Conservation (phyloP, 1,139 yeast species). For the Casaregolazyma suthepensis region DNA sequence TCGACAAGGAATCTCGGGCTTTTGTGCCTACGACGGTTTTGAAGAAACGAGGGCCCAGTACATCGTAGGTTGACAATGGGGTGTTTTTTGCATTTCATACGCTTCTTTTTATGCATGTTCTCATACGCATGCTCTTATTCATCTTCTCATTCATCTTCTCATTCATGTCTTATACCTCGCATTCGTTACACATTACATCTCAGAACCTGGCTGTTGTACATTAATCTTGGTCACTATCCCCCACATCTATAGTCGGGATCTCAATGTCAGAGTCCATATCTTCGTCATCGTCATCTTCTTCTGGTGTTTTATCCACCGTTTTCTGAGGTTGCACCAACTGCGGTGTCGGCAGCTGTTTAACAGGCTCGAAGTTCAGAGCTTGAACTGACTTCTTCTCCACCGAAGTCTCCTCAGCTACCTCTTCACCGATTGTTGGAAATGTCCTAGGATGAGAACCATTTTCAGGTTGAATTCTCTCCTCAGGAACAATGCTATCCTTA, state of each 20-base stretch:
- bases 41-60: conserved; percentile 14
- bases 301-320: conserved; percentile 7
- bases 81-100: too few species aligned
- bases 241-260: conserved; percentile 49
- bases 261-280: conserved; percentile 46
- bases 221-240: conserved; percentile 25
- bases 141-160: too few species aligned
- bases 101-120: not conserved
- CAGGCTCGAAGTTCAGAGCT: not conserved
- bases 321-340: conserved; percentile 8
- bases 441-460: not conserved
- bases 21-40: conserved; percentile 23
- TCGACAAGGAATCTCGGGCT: conserved; percentile 20
- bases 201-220: not conserved
- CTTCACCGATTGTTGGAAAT: not conserved
- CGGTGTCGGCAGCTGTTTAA: not conserved
- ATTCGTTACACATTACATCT: not conserved
- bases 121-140: not conserved
- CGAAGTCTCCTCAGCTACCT: not conserved
- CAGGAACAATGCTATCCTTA: not conserved
- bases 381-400: not conserved
- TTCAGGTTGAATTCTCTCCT: not conserved
- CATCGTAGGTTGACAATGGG: conserved; percentile 2
- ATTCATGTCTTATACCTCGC: not conserved
- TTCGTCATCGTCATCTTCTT: conserved; percentile 13